Evolutionary conservation across 148 eudicot species (phyloP).

Genomic region (Spergularia marina): DNA sequence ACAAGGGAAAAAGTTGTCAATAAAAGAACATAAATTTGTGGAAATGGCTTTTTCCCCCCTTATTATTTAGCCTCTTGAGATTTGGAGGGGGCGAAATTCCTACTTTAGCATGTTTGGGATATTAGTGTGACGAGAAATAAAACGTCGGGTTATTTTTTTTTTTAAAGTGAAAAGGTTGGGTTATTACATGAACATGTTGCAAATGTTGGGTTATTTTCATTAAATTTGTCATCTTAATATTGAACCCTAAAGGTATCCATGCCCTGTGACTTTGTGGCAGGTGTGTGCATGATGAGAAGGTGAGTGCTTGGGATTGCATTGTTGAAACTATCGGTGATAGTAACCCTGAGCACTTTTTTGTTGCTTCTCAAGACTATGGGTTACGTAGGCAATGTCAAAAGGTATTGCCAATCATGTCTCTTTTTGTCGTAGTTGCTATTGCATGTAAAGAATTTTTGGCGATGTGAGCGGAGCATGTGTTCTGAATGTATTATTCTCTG

Average conservation of each 20-base stretch:
- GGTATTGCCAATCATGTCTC: constrained; percentile 31
- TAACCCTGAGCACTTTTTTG: constrained; percentile 85
- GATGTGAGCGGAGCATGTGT: neutral
- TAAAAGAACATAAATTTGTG: too few relatives aligned
- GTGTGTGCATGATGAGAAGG: constrained; percentile 82
- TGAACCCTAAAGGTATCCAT: neutral
- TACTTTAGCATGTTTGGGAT: too few relatives aligned
- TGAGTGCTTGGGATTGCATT: constrained; percentile 74
- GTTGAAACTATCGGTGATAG: constrained; percentile 60
- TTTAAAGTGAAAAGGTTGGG: too few relatives aligned
- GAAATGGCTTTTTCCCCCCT: too few relatives aligned
- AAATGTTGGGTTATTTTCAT: too few relatives aligned
- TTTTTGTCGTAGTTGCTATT: neutral
- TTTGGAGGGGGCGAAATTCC: too few relatives aligned
- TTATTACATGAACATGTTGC: too few relatives aligned
- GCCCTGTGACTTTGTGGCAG: constrained; percentile 35
- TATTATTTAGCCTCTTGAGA: too few relatives aligned
- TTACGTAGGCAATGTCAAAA: constrained; percentile 59
- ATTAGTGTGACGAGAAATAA: too few relatives aligned
- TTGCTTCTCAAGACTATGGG: constrained; percentile 76
- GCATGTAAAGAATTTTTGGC: neutral
- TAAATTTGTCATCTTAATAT: neutral
- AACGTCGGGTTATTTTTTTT: too few relatives aligned
- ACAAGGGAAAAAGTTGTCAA: too few relatives aligned
- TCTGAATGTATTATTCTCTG: neutral